A percentile compares a stretch with the other conserved stretches of the same genome.
Evolutionary conservation across 2,329 filamentous ascomycete species (phyloP).

Genomic region (Phialophora macrospora): DNA sequence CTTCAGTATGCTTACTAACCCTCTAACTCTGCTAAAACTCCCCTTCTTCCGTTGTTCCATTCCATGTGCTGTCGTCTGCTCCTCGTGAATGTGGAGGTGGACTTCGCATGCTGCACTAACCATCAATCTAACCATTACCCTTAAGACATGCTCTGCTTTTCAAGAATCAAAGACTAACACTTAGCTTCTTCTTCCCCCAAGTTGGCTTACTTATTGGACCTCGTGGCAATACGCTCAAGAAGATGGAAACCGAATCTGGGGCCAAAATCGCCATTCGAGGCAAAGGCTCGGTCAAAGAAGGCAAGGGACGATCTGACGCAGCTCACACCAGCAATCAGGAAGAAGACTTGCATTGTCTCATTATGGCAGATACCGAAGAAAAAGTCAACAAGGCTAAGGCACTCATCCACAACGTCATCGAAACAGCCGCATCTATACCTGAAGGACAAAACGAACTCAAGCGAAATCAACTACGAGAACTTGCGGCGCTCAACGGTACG

Average conservation of each 20-base stretch:
- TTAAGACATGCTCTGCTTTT: slow-evolving; percentile 39
- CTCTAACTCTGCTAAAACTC: slow-evolving; percentile 76
- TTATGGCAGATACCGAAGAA: slow-evolving; percentile 99
- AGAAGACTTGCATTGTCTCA: slow-evolving; percentile 97
- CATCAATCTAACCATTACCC: slow-evolving; percentile 39
- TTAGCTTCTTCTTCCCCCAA: slow-evolving; percentile 79
- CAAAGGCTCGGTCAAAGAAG: slow-evolving; percentile 99
- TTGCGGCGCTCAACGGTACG: slow-evolving; percentile 97
- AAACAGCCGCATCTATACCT: slow-evolving; percentile 96
- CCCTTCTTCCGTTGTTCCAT: slow-evolving; percentile 52
- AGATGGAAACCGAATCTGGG: slow-evolving; percentile 96
- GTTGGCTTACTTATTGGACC: slow-evolving; percentile 99
- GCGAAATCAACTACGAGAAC: slow-evolving; percentile 95
- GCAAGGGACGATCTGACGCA: slow-evolving; percentile 97
- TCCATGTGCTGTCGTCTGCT: slow-evolving; percentile 38
- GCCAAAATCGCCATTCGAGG: slow-evolving; percentile 99
- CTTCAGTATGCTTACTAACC: slow-evolving; percentile 99
- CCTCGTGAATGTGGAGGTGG: slow-evolving; percentile 28
- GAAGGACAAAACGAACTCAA: slow-evolving; percentile 99
- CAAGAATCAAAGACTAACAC: slow-evolving; percentile 75
- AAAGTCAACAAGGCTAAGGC: slow-evolving; percentile 99
- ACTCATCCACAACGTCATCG: slow-evolving; percentile 96
- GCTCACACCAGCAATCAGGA: slow-evolving; percentile 99
- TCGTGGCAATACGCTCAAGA: slow-evolving; percentile 99
- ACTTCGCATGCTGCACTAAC: slow-evolving; percentile 44